Conservation (phyloP, 2,329 filamentous ascomycete species). For the Beauveria sp. region DNA sequence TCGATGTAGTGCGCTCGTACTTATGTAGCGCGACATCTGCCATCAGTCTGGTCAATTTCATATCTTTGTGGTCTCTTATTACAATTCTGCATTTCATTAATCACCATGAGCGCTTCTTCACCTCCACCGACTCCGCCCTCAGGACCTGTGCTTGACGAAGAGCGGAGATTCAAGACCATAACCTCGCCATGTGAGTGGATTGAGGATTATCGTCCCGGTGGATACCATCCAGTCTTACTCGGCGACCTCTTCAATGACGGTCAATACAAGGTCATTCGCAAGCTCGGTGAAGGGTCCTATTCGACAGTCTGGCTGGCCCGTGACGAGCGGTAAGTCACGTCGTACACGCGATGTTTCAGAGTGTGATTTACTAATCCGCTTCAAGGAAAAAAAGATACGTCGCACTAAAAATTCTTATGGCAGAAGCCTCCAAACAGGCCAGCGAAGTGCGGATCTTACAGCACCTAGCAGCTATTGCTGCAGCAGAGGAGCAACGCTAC, state of each 20-base stretch:
- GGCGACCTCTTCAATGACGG: conserved; percentile 32
- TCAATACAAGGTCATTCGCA: conserved; percentile 35
- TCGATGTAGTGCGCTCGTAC: not conserved
- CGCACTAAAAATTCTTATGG: conserved; percentile 19
- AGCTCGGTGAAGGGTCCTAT: conserved; percentile 36
- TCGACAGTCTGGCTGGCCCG: conserved; percentile 40
- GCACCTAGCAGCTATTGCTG: conserved; percentile 15
- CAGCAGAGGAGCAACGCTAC: conserved; percentile 18
- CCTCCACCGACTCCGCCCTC: conserved; percentile 19
- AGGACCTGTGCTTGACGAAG: conserved; percentile 13
- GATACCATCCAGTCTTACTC: conserved; percentile 35
- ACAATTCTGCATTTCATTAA: conserved; percentile 9
- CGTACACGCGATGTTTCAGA: not conserved
- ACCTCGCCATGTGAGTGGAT: conserved; percentile 22
- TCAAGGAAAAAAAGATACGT: conserved; percentile 21
- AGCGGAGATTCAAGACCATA: conserved; percentile 20
- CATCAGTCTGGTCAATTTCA: not conserved
- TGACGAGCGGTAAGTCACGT: conserved; percentile 20
- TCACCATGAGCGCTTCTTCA: conserved; percentile 17
- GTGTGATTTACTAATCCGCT: not conserved
- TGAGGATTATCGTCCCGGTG: conserved; percentile 29
- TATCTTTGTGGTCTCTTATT: not conserved
- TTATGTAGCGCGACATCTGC: not conserved
- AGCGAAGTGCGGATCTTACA: conserved; percentile 17
- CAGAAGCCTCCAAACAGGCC: conserved; percentile 12